A percentile compares a stretch with the other conserved stretches of the same genome.
Evolutionary conservation across 768 basidiomycete genomes (phyloP).

Genomic region (Lentinula guzmanii): DNA sequence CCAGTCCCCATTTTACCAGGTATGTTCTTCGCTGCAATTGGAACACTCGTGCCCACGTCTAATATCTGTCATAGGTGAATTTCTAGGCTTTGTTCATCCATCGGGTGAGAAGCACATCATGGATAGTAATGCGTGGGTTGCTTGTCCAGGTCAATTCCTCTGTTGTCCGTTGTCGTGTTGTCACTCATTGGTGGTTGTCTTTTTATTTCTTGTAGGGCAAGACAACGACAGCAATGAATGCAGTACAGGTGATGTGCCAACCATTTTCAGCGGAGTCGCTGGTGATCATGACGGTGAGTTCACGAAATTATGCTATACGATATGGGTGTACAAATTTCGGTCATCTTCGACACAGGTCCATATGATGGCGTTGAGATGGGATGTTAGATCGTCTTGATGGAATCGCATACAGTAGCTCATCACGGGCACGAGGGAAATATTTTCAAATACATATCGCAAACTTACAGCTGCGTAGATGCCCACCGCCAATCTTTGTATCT

Average conservation of each 20-base stretch:
- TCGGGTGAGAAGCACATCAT: conserved; percentile 25
- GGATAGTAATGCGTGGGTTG: conserved; percentile 39
- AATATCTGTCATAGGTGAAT: neutral
- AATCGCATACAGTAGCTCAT: neutral
- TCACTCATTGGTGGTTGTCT: neutral
- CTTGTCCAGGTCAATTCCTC: conserved; percentile 40
- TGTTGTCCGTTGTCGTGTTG: neutral
- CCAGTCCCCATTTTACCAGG: conserved; percentile 34
- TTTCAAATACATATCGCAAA: too few species aligned
- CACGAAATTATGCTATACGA: too few species aligned
- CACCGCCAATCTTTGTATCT: too few species aligned
- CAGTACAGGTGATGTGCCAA: conserved; percentile 44
- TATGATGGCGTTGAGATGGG: conserved; percentile 8
- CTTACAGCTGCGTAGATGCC: too few species aligned
- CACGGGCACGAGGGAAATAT: too few species aligned
- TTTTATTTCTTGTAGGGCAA: conserved; percentile 31
- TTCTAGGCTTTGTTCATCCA: conserved; percentile 15
- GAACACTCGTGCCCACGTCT: neutral
- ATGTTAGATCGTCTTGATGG: neutral
- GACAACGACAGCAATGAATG: conserved; percentile 53
- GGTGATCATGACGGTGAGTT: conserved; percentile 41
- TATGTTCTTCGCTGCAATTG: conserved; percentile 6
- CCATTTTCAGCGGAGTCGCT: conserved; percentile 36
- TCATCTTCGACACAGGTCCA: neutral
- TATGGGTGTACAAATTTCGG: too few species aligned